phyloP scores from a whole-genome alignment of 441 rosid species.

The California macrophylla region DNA sequence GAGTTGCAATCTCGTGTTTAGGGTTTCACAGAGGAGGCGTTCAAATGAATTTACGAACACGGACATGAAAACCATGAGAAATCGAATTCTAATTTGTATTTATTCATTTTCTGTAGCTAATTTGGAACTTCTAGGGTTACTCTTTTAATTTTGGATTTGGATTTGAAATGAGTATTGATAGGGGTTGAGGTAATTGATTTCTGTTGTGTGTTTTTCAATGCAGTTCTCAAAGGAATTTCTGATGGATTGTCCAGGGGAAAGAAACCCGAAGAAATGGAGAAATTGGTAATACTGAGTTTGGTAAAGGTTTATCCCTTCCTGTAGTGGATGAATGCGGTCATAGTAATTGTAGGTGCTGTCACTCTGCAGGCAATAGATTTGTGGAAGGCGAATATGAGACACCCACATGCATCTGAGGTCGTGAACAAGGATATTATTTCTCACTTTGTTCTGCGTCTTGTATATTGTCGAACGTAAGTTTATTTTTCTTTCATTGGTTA shows the following conservation, averaged over 20 bases:
- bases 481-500: background rate
- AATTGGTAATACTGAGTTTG: background rate
- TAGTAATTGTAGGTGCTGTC: background rate
- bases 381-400: constrained; percentile 68
- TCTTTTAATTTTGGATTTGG: background rate
- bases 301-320: background rate
- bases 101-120: background rate
- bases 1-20: background rate
- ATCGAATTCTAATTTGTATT: background rate
- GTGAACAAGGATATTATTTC: constrained; percentile 68
- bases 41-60: background rate
- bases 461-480: constrained; percentile 80
- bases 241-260: constrained; percentile 40
- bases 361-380: constrained; percentile 28
- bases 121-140: background rate
- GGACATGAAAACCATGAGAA: background rate
- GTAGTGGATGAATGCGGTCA: background rate
- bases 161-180: background rate
- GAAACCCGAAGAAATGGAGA: constrained; percentile 6
- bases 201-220: constrained; percentile 8
- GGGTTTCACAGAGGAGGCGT: background rate
- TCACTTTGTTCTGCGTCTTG: constrained; percentile 77
- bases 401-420: constrained; percentile 36
- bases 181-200: background rate
- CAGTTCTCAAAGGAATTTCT: constrained; percentile 75